phyloP scores from a whole-genome alignment of 2,329 filamentous ascomycete species.

The Cadophora gregata region DNA sequence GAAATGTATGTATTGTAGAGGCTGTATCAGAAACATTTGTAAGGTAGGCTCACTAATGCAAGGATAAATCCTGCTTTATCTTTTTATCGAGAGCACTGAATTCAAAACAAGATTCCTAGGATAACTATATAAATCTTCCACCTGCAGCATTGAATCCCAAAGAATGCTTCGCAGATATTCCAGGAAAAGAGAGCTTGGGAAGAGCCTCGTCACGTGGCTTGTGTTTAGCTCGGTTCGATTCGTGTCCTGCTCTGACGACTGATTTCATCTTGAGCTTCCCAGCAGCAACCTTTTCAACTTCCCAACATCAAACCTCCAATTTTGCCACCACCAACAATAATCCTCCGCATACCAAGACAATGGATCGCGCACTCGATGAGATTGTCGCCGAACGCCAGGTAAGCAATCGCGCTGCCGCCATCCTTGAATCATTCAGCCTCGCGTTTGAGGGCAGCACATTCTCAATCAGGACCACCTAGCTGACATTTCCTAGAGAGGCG shows the following conservation, averaged over 20 bases:
- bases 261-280: background rate
- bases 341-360: constrained; percentile 40
- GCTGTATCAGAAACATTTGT: no score
- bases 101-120: no score
- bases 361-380: constrained; percentile 70
- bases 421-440: constrained; percentile 40
- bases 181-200: background rate
- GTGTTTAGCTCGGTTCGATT: background rate
- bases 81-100: no score
- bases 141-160: no score
- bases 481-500: constrained; percentile 40
- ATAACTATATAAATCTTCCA: no score
- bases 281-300: background rate
- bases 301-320: constrained; percentile 1
- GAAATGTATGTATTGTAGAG: no score
- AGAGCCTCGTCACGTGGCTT: constrained; percentile 12
- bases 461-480: constrained; percentile 18
- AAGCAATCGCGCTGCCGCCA: constrained; percentile 39
- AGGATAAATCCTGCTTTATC: no score
- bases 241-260: background rate
- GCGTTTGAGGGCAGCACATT: constrained; percentile 28
- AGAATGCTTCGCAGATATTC: background rate
- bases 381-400: constrained; percentile 67
- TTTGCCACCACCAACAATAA: background rate
- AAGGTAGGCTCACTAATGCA: no score